phyloP scores from a whole-genome alignment of 2,329 filamentous ascomycete species.

The Zymoseptoria brevis region DNA sequence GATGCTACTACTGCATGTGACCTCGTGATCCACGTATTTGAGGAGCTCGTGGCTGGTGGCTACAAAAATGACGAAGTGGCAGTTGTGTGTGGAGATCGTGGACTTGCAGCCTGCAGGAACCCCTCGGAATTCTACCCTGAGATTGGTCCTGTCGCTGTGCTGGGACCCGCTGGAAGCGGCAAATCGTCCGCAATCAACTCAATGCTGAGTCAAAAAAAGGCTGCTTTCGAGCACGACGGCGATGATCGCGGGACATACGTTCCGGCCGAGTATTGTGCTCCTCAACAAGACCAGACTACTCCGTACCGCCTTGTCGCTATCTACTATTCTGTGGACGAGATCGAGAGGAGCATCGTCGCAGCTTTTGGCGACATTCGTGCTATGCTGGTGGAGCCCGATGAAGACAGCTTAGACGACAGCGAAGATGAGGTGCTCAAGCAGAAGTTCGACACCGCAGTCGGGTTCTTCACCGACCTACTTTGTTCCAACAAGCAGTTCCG shows the following conservation, averaged over 20 bases:
- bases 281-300: not conserved
- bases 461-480: not conserved
- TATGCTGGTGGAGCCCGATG: slow-evolving; percentile 1
- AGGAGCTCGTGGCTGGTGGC: not conserved
- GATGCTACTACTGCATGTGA: not conserved
- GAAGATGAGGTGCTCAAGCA: slow-evolving; percentile 1
- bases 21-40: not conserved
- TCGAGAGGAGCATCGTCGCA: not conserved
- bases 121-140: slow-evolving; percentile 3
- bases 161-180: slow-evolving; percentile 14
- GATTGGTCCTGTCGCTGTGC: not conserved
- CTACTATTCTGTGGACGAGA: not conserved
- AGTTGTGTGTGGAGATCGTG: not conserved
- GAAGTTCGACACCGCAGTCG: not conserved
- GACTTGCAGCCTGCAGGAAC: not conserved
- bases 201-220: slow-evolving; percentile 2
- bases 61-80: slow-evolving; percentile 4
- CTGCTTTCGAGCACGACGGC: slow-evolving; percentile 6
- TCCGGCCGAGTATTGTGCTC: slow-evolving; percentile 2
- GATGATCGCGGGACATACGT: slow-evolving; percentile 10
- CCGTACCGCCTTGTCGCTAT: not conserved
- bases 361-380: not conserved
- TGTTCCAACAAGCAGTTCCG: not conserved
- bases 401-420: not conserved
- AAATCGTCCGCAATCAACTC: slow-evolving; percentile 10